These are phyloP conservation scores for Hura crepitans DNA, from an alignment of 441 rosid species.

Conservation along the genomic window DNA sequence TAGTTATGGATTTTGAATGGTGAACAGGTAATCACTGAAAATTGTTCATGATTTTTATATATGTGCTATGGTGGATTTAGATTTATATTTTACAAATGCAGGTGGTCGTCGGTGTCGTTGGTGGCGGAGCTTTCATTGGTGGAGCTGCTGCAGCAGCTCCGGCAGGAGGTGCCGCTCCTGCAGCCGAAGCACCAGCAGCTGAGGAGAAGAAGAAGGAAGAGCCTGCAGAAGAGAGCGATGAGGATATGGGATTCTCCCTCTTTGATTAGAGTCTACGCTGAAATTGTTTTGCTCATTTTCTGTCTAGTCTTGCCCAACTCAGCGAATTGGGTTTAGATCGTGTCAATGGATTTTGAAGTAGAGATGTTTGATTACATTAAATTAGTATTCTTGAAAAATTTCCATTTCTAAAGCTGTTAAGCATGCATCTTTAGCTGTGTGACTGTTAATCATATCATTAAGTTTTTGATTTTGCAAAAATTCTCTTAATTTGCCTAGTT, in stretches of 20 bases:
- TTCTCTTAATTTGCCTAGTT: too few species aligned
- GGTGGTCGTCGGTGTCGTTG: slow-evolving; percentile 57
- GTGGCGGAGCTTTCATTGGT: slow-evolving; percentile 44
- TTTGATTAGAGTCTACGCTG: slow-evolving; percentile 41
- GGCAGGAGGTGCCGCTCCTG: slow-evolving; percentile 45
- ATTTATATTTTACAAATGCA: slow-evolving; percentile 5
- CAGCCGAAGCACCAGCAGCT: slow-evolving; percentile 45
- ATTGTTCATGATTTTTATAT: too few species aligned
- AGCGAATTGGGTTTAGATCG: background rate
- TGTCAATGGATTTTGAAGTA: background rate
- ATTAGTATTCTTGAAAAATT: background rate
- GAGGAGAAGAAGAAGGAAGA: slow-evolving; percentile 62
- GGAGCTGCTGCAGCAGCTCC: slow-evolving; percentile 44
- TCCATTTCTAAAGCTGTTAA: background rate
- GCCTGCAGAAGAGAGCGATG: slow-evolving; percentile 60
- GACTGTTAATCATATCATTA: background rate
- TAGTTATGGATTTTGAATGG: too few species aligned
- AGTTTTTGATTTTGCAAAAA: background rate
- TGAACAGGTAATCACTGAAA: background rate
- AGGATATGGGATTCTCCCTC: slow-evolving; percentile 65
- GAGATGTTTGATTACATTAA: background rate
- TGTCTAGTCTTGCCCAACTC: background rate
- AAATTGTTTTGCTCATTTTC: background rate
- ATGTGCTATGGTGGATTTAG: background rate
- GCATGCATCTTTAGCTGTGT: background rate